phyloP scores from a whole-genome alignment of 441 rosid genomes.

The Jatropha podagrica region DNA sequence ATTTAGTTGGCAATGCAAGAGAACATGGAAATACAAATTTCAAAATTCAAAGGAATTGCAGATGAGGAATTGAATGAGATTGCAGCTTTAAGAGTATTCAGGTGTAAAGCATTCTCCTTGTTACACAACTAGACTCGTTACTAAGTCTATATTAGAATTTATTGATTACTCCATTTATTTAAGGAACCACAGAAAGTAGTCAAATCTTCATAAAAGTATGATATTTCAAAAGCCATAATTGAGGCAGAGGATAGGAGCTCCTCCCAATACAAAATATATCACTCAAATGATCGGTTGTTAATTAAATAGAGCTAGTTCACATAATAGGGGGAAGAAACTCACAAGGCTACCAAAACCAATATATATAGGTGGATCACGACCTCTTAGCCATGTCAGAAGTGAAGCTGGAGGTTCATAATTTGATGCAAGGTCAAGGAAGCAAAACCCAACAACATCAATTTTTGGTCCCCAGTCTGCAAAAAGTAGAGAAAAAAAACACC shows the following conservation, averaged over 20 bases:
- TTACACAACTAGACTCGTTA: too few relatives aligned
- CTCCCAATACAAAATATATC: neutral
- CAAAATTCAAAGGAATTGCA: too few relatives aligned
- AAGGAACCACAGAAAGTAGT: too few relatives aligned
- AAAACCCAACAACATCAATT: constrained; percentile 96
- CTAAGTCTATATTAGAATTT: too few relatives aligned
- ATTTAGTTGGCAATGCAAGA: neutral
- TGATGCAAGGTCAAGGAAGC: constrained; percentile 97
- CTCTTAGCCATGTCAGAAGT: constrained; percentile 82
- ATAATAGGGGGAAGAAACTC: constrained; percentile 39
- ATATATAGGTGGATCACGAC: constrained; percentile 82
- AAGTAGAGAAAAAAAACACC: neutral
- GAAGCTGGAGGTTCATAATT: constrained; percentile 91
- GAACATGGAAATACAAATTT: neutral
- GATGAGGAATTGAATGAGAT: too few relatives aligned
- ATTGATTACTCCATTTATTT: too few relatives aligned
- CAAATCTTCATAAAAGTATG: too few relatives aligned
- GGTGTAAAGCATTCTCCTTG: too few relatives aligned
- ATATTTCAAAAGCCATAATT: too few relatives aligned
- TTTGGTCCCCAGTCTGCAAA: constrained; percentile 95
- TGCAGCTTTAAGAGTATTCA: too few relatives aligned
- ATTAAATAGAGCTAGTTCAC: neutral
- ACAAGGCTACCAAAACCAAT: constrained; percentile 99
- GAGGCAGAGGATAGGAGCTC: too few relatives aligned
- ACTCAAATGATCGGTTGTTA: neutral